A percentile compares a stretch with the other conserved stretches of the same genome.
These are phyloP conservation scores for Salisapilia sapeloensis DNA, from an alignment of 352 stramenopile species.

Conservation along the genomic window DNA sequence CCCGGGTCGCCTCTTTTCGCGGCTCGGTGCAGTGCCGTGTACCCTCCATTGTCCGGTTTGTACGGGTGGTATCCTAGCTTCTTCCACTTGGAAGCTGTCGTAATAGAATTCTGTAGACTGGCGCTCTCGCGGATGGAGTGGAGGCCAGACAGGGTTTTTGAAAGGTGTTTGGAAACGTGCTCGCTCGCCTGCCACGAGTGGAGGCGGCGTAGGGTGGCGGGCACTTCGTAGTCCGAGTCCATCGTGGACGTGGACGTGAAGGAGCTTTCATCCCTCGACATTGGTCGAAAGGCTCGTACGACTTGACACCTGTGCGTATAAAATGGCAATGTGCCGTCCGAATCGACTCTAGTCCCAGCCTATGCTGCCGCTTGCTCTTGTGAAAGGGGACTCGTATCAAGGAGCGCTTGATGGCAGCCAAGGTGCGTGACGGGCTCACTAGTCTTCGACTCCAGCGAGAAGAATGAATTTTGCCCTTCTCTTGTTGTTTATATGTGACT, in stretches of 20 bases:
- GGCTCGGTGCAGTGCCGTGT: conserved; percentile 63
- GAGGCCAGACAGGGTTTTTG: conserved; percentile 36
- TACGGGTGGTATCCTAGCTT: conserved; percentile 74
- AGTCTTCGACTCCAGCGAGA: too few species aligned
- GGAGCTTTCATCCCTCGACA: conserved; percentile 43
- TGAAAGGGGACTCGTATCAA: neutral
- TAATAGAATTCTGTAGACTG: conserved; percentile 64
- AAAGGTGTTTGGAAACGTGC: conserved; percentile 45
- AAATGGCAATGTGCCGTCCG: neutral
- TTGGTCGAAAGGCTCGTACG: too few species aligned
- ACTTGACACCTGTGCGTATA: neutral
- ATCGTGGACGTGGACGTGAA: conserved; percentile 71
- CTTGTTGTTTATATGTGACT: too few species aligned
- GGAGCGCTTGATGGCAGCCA: too few species aligned
- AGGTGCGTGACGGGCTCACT: too few species aligned
- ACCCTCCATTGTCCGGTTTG: conserved; percentile 56
- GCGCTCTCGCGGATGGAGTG: conserved; percentile 57
- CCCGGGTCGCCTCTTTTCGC: conserved; percentile 48
- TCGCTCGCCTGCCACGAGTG: conserved; percentile 47
- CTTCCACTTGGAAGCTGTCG: conserved; percentile 67
- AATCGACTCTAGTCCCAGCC: neutral
- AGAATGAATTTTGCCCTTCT: too few species aligned
- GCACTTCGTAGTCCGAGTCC: conserved; percentile 76
- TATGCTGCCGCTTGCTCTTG: neutral
- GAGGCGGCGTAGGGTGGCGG: conserved; percentile 39